Evolutionary conservation across 2,329 filamentous ascomycete genomes (phyloP).

Genomic region (Trichoderma afroharzianum): DNA sequence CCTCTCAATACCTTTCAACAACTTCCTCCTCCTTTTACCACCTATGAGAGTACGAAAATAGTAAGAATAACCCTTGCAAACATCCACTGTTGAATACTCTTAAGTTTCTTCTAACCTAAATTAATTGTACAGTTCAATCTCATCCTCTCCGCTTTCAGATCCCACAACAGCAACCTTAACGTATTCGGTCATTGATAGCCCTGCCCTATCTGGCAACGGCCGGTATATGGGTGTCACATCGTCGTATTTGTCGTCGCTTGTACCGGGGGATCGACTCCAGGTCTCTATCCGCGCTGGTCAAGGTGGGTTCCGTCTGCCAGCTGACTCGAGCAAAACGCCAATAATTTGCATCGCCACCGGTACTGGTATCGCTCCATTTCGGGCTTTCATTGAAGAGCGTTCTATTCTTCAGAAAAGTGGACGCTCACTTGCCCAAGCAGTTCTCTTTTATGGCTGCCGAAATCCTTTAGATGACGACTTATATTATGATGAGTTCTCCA

Average conservation of each 20-base stretch:
- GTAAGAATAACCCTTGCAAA: background rate
- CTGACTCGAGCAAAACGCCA: background rate
- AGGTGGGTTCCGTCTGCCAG: background rate
- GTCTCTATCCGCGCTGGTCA: background rate
- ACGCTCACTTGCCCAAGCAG: constrained; percentile 21
- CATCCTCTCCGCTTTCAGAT: background rate
- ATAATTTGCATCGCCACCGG: constrained; percentile 51
- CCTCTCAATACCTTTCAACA: background rate
- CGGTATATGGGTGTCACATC: background rate
- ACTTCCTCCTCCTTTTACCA: background rate
- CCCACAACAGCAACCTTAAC: background rate
- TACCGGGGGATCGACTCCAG: background rate
- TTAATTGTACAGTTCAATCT: background rate
- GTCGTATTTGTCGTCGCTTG: background rate
- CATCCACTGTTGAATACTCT: background rate
- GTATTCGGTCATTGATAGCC: background rate
- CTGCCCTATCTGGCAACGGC: background rate
- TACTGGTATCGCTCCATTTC: constrained; percentile 45
- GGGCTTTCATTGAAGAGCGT: constrained; percentile 28
- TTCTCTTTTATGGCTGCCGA: constrained; percentile 59
- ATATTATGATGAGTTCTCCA: constrained; percentile 44
- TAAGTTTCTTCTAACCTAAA: background rate
- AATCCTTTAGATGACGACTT: constrained; percentile 49
- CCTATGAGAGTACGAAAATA: background rate
- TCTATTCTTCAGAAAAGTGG: constrained; percentile 22